These are phyloP conservation scores for Evernia prunastri DNA, from an alignment of 495 filamentous ascomycete genomes.

Conservation along the genomic window DNA sequence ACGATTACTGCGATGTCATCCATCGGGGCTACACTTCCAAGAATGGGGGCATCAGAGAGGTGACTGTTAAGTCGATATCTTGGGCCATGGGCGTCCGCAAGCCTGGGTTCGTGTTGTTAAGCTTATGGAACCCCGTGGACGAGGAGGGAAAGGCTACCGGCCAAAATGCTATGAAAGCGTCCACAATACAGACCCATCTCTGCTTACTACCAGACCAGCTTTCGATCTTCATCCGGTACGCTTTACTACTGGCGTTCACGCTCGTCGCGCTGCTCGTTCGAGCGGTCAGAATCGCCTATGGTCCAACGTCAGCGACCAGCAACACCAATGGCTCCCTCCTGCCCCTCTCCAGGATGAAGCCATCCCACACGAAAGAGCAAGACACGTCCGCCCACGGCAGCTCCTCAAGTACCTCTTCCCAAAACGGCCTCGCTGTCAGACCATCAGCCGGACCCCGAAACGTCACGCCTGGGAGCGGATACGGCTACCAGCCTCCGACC, in stretches of 20 bases:
- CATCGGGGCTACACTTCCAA: constrained; percentile 61
- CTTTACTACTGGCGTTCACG: constrained; percentile 51
- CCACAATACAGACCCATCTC: constrained; percentile 78
- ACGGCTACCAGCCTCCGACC: constrained; percentile 17
- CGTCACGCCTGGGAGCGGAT: constrained; percentile 24
- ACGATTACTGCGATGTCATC: constrained; percentile 90
- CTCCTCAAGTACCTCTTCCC: constrained; percentile 13
- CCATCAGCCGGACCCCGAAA: constrained; percentile 25
- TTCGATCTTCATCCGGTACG: constrained; percentile 73
- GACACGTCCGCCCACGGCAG: constrained; percentile 21
- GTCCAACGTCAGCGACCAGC: not conserved
- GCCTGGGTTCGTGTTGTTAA: constrained; percentile 83
- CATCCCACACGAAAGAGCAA: constrained; percentile 26
- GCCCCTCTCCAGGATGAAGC: constrained; percentile 4
- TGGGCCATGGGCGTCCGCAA: constrained; percentile 95
- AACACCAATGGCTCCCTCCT: constrained; percentile 7
- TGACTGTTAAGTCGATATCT: constrained; percentile 87
- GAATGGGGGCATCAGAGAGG: constrained; percentile 64
- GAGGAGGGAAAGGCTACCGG: constrained; percentile 50
- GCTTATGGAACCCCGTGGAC: constrained; percentile 85
- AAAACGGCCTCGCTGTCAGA: constrained; percentile 24
- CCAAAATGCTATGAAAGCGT: constrained; percentile 23
- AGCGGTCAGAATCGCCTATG: constrained; percentile 46
- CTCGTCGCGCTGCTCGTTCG: constrained; percentile 53
- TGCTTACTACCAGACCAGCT: constrained; percentile 89